A percentile compares a stretch with the other conserved stretches of the same genome.
Conservation (phyloP, 1,284 basidiomycete genomes). For the Pascua sp. region DNA sequence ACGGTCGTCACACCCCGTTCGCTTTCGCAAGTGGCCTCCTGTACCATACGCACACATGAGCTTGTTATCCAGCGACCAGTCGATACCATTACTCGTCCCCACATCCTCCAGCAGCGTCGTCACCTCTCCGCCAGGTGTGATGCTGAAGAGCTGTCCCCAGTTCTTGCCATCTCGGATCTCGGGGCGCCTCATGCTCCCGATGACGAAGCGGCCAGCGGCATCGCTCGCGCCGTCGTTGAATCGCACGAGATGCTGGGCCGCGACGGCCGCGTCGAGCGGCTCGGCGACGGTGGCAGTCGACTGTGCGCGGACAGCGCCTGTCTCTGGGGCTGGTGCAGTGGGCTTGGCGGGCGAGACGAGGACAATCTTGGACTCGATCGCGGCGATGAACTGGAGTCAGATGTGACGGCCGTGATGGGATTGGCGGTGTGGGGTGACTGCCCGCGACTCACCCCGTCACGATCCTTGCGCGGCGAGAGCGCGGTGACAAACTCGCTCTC, state of each 20-base stretch:
- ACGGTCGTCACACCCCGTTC: background rate
- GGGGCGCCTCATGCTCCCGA: conserved; percentile 33
- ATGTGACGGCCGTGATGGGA: background rate
- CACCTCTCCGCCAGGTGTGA: conserved; percentile 28
- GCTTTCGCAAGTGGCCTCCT: background rate
- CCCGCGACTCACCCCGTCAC: conserved; percentile 24
- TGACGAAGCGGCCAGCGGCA: conserved; percentile 38
- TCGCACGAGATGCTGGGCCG: conserved; percentile 23
- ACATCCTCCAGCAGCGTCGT: conserved; percentile 31
- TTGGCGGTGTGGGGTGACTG: conserved; percentile 17
- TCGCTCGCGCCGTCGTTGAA: conserved; percentile 50
- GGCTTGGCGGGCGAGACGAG: conserved; percentile 9
- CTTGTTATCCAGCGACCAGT: conserved; percentile 42
- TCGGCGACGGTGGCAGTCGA: conserved; percentile 12
- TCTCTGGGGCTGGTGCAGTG: background rate
- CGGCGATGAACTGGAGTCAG: conserved; percentile 12
- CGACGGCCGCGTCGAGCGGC: conserved; percentile 20
- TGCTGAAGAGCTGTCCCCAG: conserved; percentile 35
- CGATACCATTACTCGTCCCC: conserved; percentile 45
- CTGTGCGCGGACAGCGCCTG: background rate
- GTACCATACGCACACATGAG: conserved; percentile 39
- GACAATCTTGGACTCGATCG: conserved; percentile 16
- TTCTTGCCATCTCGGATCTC: conserved; percentile 18
- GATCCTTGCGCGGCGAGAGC: conserved; percentile 29
- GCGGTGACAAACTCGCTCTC: conserved; percentile 29